Conservation (phyloP, 495 filamentous ascomycete species). For the Cercophora scortea region DNA sequence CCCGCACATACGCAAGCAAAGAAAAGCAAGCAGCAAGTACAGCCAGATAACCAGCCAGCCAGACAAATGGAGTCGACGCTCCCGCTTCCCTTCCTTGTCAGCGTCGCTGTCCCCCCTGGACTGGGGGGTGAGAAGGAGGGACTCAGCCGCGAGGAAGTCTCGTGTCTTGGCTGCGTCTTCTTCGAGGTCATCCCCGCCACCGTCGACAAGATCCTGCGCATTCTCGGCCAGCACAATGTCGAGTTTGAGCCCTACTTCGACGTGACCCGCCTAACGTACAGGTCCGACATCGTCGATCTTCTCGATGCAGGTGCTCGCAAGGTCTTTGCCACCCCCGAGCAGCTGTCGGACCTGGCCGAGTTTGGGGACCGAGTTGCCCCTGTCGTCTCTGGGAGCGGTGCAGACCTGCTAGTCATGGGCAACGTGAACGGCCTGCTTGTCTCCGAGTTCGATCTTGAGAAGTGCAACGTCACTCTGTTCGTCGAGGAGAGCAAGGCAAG, state of each 20-base stretch:
- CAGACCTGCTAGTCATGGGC: slow-evolving; percentile 19
- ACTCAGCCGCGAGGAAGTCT: slow-evolving; percentile 60
- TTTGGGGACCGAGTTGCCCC: slow-evolving; percentile 38
- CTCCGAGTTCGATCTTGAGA: slow-evolving; percentile 35
- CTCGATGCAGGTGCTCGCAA: slow-evolving; percentile 82
- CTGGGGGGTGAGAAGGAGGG: slow-evolving; percentile 41
- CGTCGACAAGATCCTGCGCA: slow-evolving; percentile 52
- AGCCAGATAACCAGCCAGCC: no score
- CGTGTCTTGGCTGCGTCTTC: slow-evolving; percentile 71
- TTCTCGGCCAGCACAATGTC: slow-evolving; percentile 61
- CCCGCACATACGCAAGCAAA: neutral
- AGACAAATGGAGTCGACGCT: slow-evolving; percentile 46
- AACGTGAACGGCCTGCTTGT: slow-evolving; percentile 36
- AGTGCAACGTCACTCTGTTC: slow-evolving; percentile 31
- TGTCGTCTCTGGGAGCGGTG: slow-evolving; percentile 21
- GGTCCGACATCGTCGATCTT: slow-evolving; percentile 66
- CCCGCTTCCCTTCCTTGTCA: slow-evolving; percentile 49
- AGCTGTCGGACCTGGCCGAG: slow-evolving; percentile 39
- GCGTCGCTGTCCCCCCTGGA: slow-evolving; percentile 48
- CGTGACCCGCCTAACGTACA: slow-evolving; percentile 57
- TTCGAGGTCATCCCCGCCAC: slow-evolving; percentile 52
- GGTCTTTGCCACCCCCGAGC: slow-evolving; percentile 69
- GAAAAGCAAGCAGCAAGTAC: no score
- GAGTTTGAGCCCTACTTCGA: slow-evolving; percentile 67
- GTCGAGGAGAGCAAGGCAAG: slow-evolving; percentile 36